phyloP scores from a whole-genome alignment of 2,329 filamentous ascomycete genomes.

The Microdochium bolleyi region DNA sequence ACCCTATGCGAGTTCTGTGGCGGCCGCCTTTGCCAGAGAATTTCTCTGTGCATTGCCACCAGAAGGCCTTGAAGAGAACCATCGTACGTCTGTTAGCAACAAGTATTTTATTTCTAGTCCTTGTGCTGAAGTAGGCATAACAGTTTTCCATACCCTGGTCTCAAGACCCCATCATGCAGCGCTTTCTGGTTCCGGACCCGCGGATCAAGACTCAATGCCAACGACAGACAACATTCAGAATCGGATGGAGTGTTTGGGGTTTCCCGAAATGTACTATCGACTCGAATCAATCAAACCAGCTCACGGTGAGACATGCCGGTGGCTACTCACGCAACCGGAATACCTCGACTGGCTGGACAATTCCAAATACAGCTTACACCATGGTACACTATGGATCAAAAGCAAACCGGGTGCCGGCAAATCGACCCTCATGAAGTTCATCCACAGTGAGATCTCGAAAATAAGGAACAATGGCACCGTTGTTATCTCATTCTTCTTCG shows the following conservation, averaged over 20 bases:
- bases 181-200: no score
- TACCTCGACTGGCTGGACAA: conserved; percentile 28
- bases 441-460: conserved; percentile 6
- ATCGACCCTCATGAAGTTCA: conserved; percentile 20
- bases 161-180: no score
- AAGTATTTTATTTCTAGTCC: no score
- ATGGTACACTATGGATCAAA: conserved; percentile 37
- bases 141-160: no score
- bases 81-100: no score
- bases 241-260: conserved; percentile 23
- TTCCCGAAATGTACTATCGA: conserved; percentile 27
- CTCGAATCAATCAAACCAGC: conserved; percentile 25
- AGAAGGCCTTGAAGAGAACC: no score
- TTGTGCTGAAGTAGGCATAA: no score
- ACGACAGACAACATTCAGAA: neutral
- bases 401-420: conserved; percentile 38
- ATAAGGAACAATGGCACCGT: neutral
- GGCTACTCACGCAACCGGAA: conserved; percentile 24
- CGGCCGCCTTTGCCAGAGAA: no score
- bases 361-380: conserved; percentile 14
- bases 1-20: no score
- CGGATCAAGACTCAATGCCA: no score
- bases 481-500: conserved; percentile 16
- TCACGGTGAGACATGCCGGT: conserved; percentile 28
- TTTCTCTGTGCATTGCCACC: neutral